Evolutionary conservation across 768 basidiomycete genomes (phyloP).

Genomic region (Leccinum boreale): DNA sequence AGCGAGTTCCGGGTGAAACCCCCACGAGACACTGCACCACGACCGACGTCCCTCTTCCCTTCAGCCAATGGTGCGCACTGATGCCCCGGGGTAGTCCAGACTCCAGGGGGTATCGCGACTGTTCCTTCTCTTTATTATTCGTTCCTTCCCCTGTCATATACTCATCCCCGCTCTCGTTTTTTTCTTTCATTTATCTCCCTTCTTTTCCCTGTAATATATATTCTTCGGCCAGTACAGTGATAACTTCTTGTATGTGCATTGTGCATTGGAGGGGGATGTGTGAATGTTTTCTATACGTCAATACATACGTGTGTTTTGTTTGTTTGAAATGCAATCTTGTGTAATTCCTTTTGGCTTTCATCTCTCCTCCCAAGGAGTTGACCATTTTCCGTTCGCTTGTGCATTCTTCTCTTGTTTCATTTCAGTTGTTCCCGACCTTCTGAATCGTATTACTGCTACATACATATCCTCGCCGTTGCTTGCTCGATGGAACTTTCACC

Average conservation of each 20-base stretch:
- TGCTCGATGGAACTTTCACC: neutral
- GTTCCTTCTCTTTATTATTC: neutral
- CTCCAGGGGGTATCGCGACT: conserved; percentile 6
- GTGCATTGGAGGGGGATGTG: conserved; percentile 19
- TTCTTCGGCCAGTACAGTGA: conserved; percentile 26
- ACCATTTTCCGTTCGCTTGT: neutral
- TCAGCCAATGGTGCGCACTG: conserved; percentile 36
- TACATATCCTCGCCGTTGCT: neutral
- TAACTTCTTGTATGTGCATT: conserved; percentile 7
- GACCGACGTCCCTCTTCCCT: conserved; percentile 39
- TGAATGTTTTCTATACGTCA: conserved; percentile 16
- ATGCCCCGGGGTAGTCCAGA: neutral
- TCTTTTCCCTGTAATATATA: conserved; percentile 24
- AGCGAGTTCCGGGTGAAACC: conserved; percentile 80
- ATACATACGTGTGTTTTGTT: conserved; percentile 16
- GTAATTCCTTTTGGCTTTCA: conserved; percentile 6
- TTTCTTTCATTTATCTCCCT: conserved; percentile 25
- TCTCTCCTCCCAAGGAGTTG: neutral
- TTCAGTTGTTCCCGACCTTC: neutral
- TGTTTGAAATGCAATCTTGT: conserved; percentile 16
- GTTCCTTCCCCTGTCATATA: neutral
- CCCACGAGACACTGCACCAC: conserved; percentile 45
- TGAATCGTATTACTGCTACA: neutral
- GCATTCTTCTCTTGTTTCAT: neutral
- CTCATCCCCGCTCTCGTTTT: conserved; percentile 8